These are phyloP conservation scores for Hypomontagnella submonticulosa DNA, from an alignment of 495 filamentous ascomycete genomes.

Conservation along the genomic window DNA sequence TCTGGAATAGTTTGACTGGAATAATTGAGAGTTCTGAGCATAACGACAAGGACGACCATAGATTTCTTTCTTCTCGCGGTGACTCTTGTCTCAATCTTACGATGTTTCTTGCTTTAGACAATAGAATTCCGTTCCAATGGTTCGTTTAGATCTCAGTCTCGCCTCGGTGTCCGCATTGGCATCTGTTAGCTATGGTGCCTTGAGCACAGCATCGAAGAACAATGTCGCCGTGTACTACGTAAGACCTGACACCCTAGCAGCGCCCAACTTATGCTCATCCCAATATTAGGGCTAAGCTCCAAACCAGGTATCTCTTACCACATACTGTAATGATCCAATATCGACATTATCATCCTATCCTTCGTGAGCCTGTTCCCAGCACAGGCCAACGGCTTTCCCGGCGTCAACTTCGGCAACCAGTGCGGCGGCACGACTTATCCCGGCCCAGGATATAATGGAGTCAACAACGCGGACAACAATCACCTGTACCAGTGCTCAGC, in stretches of 20 bases:
- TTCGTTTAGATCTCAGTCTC: constrained; percentile 17
- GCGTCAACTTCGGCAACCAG: constrained; percentile 73
- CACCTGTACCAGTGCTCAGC: constrained; percentile 50
- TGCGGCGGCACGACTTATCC: constrained; percentile 59
- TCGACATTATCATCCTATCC: constrained; percentile 75
- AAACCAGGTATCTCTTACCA: constrained; percentile 57
- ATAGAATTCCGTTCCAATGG: constrained; percentile 5
- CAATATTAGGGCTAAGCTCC: constrained; percentile 57
- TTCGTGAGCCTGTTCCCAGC: constrained; percentile 74
- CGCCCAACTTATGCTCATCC: constrained; percentile 5
- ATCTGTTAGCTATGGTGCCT: constrained; percentile 27
- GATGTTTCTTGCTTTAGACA: background rate
- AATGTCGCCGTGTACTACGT: constrained; percentile 68
- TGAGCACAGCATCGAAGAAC: constrained; percentile 41
- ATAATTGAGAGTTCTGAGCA: background rate
- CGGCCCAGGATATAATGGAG: constrained; percentile 49
- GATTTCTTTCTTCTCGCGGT: background rate
- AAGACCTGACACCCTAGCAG: constrained; percentile 22
- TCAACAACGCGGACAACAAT: constrained; percentile 40
- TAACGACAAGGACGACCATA: background rate
- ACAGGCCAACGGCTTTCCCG: constrained; percentile 64
- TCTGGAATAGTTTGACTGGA: background rate
- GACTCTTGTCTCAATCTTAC: background rate
- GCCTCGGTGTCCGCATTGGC: constrained; percentile 10
- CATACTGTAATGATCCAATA: constrained; percentile 67